These are phyloP conservation scores for Fomitopsis betulina DNA, from an alignment of 1,284 basidiomycete genomes.

Conservation along the genomic window DNA sequence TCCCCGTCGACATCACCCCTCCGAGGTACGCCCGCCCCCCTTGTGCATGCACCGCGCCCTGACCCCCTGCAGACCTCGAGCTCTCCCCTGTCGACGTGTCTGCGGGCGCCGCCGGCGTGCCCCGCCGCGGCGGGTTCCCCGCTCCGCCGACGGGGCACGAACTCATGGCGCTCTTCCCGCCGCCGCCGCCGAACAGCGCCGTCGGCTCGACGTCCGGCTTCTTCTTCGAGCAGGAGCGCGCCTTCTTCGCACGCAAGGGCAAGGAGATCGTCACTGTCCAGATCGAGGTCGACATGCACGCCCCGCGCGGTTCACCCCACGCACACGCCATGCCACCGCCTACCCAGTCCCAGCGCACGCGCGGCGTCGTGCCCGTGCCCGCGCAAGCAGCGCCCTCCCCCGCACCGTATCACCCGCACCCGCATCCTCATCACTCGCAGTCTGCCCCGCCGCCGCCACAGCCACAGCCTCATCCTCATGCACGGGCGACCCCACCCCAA, in stretches of 20 bases:
- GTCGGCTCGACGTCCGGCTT: conserved; percentile 61
- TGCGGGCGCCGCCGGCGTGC: conserved; percentile 35
- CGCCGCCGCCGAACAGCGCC: conserved; percentile 53
- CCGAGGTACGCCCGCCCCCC: conserved; percentile 36
- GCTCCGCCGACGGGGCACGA: conserved; percentile 74
- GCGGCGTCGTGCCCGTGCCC: conserved; percentile 17
- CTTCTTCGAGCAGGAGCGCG: conserved; percentile 68
- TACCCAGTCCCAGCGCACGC: neutral
- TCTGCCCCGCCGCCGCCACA: neutral
- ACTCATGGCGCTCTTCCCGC: conserved; percentile 75
- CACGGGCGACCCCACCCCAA: neutral
- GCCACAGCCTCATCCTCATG: neutral
- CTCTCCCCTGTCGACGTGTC: conserved; percentile 38
- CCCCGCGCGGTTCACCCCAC: conserved; percentile 4
- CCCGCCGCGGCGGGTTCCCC: conserved; percentile 43
- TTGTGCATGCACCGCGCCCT: conserved; percentile 2
- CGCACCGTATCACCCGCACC: conserved; percentile 41
- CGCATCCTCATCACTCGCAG: conserved; percentile 57
- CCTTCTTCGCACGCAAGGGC: conserved; percentile 70
- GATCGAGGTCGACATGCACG: conserved; percentile 51
- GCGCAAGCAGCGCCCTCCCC: conserved; percentile 6
- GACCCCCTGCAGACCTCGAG: conserved; percentile 45
- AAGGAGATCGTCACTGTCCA: conserved; percentile 69
- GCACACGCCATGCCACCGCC: neutral
- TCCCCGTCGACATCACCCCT: conserved; percentile 34